Percentiles rank a stretch among this genome's conserved stretches.
Conservation (phyloP, 306 rosid species). For the Ziziphus jujuba region DNA sequence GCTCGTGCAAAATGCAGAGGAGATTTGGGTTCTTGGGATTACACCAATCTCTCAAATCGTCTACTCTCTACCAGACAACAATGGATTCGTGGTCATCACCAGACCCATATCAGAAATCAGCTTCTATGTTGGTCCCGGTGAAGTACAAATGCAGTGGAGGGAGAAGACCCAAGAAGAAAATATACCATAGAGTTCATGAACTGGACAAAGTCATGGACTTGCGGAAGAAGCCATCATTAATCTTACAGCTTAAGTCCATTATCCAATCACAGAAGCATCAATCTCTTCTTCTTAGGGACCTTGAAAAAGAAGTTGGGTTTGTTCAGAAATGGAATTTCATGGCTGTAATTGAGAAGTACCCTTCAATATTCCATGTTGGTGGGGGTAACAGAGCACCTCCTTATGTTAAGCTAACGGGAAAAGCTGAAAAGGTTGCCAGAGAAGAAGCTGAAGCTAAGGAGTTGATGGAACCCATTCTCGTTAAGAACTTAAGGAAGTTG, state of each 20-base stretch:
- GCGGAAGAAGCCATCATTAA: constrained; percentile 67
- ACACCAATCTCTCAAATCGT: constrained; percentile 9
- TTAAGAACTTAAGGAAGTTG: constrained; percentile 58
- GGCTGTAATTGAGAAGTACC: constrained; percentile 65
- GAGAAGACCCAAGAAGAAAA: constrained; percentile 70
- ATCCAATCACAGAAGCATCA: constrained; percentile 54
- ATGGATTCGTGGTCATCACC: background rate
- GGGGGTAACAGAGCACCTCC: constrained; percentile 52
- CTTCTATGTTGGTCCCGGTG: constrained; percentile 22
- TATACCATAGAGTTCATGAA: constrained; percentile 61
- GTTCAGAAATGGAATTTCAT: constrained; percentile 90
- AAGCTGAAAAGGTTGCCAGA: constrained; percentile 49
- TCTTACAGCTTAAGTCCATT: constrained; percentile 60
- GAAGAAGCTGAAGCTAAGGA: constrained; percentile 48
- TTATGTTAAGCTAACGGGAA: constrained; percentile 49
- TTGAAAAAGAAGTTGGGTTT: constrained; percentile 83
- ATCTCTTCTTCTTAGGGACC: constrained; percentile 52
- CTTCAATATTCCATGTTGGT: constrained; percentile 61
- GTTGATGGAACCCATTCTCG: constrained; percentile 74
- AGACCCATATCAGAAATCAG: constrained; percentile 5
- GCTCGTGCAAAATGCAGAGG: constrained; percentile 8
- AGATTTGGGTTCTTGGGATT: constrained; percentile 4
- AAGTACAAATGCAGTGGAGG: constrained; percentile 71
- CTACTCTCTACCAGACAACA: background rate
- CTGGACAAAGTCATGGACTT: constrained; percentile 80